These are phyloP conservation scores for Oxalis stricta DNA, from an alignment of 441 rosid genomes.

Conservation along the genomic window DNA sequence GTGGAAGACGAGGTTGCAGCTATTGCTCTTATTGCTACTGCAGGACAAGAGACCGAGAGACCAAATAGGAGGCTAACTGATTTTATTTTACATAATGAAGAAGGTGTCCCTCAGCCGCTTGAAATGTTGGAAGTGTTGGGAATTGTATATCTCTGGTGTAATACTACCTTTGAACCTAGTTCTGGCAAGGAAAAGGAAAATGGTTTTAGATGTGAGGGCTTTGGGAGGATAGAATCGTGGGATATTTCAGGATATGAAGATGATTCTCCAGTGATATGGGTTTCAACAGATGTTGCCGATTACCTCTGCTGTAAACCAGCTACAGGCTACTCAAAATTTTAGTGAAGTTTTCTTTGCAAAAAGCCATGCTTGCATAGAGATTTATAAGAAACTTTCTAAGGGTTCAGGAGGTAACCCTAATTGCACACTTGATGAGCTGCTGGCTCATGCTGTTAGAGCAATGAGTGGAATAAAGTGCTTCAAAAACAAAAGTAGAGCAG, in stretches of 20 bases:
- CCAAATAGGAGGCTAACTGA: slow-evolving; percentile 60
- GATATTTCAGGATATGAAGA: slow-evolving; percentile 76
- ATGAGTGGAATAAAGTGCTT: slow-evolving; percentile 37
- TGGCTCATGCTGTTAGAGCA: slow-evolving; percentile 36
- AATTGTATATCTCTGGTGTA: slow-evolving; percentile 51
- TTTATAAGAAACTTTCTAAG: slow-evolving; percentile 54
- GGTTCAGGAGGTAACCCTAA: slow-evolving; percentile 37
- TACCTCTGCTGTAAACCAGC: slow-evolving; percentile 67
- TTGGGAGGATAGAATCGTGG: slow-evolving; percentile 67
- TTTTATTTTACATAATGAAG: slow-evolving; percentile 39
- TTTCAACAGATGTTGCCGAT: slow-evolving; percentile 62
- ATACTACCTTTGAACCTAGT: slow-evolving; percentile 39
- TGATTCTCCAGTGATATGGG: slow-evolving; percentile 65
- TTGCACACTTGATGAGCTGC: slow-evolving; percentile 39
- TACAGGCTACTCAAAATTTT: slow-evolving; percentile 36
- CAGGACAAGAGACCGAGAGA: slow-evolving; percentile 17
- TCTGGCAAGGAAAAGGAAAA: slow-evolving; percentile 23
- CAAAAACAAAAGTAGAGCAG: slow-evolving; percentile 22
- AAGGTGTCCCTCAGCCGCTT: slow-evolving; percentile 40
- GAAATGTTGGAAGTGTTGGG: slow-evolving; percentile 67
- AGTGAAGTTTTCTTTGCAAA: slow-evolving; percentile 50
- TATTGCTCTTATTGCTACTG: slow-evolving; percentile 16
- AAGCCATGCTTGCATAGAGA: slow-evolving; percentile 53
- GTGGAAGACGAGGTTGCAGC: slow-evolving; percentile 40
- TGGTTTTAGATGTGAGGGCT: slow-evolving; percentile 50